phyloP scores from a whole-genome alignment of 73 alveolate genomes.

The Paramecium pentaurelia region DNA sequence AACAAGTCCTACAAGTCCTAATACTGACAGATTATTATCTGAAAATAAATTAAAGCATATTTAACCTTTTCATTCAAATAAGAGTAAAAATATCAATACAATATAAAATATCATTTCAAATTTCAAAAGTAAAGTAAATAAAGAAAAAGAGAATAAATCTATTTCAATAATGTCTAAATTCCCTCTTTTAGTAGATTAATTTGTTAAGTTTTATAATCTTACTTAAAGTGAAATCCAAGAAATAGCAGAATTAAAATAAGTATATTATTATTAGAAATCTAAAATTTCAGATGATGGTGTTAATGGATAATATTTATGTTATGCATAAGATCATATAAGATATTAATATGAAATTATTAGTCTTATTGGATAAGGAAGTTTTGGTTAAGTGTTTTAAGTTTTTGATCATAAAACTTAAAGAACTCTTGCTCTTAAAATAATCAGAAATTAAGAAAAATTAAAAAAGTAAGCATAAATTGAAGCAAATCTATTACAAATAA shows the following conservation, averaged over 20 bases:
- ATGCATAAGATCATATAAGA: slow-evolving; percentile 82
- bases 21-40: not conserved
- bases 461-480: slow-evolving; percentile 88
- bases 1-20: not conserved
- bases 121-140: not conserved
- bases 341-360: slow-evolving; percentile 90
- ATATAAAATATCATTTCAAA: not conserved
- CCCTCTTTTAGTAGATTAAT: not conserved
- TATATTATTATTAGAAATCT: not conserved
- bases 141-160: not conserved
- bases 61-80: not conserved
- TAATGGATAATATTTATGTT: slow-evolving; percentile 85
- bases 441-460: slow-evolving; percentile 85
- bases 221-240: not conserved
- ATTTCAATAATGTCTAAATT: not conserved
- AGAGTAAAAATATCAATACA: not conserved
- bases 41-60: not conserved
- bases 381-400: slow-evolving; percentile 92
- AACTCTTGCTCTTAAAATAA: slow-evolving; percentile 83
- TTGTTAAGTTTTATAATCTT: not conserved
- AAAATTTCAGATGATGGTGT: not conserved
- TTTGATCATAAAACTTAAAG: slow-evolving; percentile 88
- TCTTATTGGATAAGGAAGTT: slow-evolving; percentile 90
- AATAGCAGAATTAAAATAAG: not conserved
- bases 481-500: slow-evolving; percentile 72